Percentiles rank a stretch among this genome's conserved stretches.
Conservation (phyloP, 2,329 filamentous ascomycete genomes). For the Pyrenochaeta sp. region DNA sequence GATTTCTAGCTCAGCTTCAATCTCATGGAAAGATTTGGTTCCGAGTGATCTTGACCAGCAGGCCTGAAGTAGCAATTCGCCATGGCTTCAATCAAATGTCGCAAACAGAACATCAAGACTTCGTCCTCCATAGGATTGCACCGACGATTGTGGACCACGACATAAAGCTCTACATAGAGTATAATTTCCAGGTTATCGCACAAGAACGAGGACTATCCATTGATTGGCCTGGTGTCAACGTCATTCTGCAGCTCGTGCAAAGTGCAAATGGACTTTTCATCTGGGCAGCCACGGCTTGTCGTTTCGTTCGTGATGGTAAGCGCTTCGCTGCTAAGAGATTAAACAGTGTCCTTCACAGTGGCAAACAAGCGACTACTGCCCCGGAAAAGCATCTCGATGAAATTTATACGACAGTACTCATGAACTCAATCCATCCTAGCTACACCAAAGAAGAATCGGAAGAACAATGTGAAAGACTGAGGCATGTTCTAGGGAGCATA, state of each 20-base stretch:
- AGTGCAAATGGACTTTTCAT: slow-evolving; percentile 46
- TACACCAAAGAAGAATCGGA: slow-evolving; percentile 8
- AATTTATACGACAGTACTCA: slow-evolving; percentile 14
- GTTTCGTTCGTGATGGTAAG: slow-evolving; percentile 21
- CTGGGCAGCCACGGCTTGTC: slow-evolving; percentile 37
- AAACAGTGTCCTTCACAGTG: slow-evolving; percentile 3
- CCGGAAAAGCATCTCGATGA: slow-evolving; percentile 11
- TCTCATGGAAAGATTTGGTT: slow-evolving; percentile 6
- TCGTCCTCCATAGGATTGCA: slow-evolving; percentile 22
- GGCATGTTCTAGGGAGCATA: slow-evolving; percentile 9
- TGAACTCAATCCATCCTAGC: slow-evolving; percentile 3
- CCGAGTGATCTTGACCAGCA: slow-evolving; percentile 25
- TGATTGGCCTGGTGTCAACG: slow-evolving; percentile 25
- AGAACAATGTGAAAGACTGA: slow-evolving; percentile 3
- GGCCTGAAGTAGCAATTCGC: slow-evolving; percentile 22
- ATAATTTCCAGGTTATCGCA: slow-evolving; percentile 8
- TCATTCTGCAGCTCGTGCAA: slow-evolving; percentile 27
- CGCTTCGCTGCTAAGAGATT: slow-evolving; percentile 6
- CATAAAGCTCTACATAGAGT: slow-evolving; percentile 18
- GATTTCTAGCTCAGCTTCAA: slow-evolving; percentile 12
- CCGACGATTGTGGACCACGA: slow-evolving; percentile 20
- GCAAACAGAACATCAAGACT: slow-evolving; percentile 8
- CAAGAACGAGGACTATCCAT: not conserved
- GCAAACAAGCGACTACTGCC: not conserved
- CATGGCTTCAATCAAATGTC: slow-evolving; percentile 14